These are phyloP conservation scores for Agaricus blazei DNA, from an alignment of 768 basidiomycete species.

Conservation along the genomic window DNA sequence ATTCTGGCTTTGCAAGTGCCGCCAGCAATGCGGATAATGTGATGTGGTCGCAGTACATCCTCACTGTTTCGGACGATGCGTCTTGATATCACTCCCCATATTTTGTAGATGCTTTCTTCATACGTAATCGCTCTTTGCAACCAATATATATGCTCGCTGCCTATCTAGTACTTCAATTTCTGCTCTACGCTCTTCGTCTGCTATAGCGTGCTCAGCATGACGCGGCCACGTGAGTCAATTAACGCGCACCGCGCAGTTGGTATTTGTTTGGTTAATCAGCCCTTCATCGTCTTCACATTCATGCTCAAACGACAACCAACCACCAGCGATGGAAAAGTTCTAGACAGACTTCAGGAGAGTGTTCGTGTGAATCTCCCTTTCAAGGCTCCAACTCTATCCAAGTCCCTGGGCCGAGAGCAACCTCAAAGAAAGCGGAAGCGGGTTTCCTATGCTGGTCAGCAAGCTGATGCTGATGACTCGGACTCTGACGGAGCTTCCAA, in stretches of 20 bases:
- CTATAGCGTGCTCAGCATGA: too few species aligned
- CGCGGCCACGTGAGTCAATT: slow-evolving; percentile 13
- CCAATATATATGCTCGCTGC: too few species aligned
- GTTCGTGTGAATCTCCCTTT: slow-evolving; percentile 74
- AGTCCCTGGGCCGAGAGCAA: slow-evolving; percentile 45
- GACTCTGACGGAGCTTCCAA: slow-evolving; percentile 55
- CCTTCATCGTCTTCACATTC: neutral
- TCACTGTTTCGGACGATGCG: neutral
- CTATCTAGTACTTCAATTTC: too few species aligned
- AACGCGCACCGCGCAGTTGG: slow-evolving; percentile 4
- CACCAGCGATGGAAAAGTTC: slow-evolving; percentile 60
- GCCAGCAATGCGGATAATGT: slow-evolving; percentile 35
- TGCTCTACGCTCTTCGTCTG: neutral
- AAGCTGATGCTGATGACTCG: slow-evolving; percentile 38
- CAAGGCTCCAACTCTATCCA: slow-evolving; percentile 58
- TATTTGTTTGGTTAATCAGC: neutral
- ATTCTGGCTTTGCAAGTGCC: slow-evolving; percentile 54
- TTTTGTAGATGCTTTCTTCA: neutral
- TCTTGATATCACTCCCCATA: neutral
- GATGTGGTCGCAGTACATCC: slow-evolving; percentile 30
- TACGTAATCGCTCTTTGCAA: neutral
- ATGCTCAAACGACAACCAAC: slow-evolving; percentile 74
- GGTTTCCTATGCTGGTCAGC: slow-evolving; percentile 78
- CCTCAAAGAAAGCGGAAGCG: slow-evolving; percentile 82
- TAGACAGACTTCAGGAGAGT: slow-evolving; percentile 70